phyloP scores from a whole-genome alignment of 768 basidiomycete genomes.

The Suillus subluteus region DNA sequence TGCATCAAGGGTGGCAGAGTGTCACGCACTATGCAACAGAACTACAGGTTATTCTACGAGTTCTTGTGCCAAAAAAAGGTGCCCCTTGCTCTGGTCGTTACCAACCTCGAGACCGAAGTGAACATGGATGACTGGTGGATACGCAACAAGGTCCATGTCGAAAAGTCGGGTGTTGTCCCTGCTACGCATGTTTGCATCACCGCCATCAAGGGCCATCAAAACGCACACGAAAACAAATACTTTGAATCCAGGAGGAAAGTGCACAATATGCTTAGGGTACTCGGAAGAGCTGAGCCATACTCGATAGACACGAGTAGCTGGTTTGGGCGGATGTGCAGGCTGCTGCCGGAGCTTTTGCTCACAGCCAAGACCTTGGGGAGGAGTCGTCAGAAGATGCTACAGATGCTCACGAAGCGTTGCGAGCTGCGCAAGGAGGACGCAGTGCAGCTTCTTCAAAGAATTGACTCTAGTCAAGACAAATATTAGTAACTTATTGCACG shows the following conservation, averaged over 20 bases:
- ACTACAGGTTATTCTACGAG: conserved; percentile 37
- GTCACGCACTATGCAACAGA: conserved; percentile 29
- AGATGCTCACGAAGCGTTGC: conserved; percentile 30
- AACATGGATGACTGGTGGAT: conserved; percentile 41
- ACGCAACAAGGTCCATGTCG: conserved; percentile 27
- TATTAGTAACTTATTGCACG: neutral
- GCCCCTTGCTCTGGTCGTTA: conserved; percentile 35
- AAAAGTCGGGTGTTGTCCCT: conserved; percentile 23
- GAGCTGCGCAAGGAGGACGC: conserved; percentile 23
- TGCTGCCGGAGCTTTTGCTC: neutral
- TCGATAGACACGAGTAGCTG: neutral
- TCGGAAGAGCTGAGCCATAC: neutral
- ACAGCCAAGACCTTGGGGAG: neutral
- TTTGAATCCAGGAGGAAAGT: conserved; percentile 25
- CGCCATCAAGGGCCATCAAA: conserved; percentile 18
- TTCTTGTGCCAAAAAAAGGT: conserved; percentile 37
- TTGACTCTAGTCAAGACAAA: conserved; percentile 7
- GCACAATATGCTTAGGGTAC: conserved; percentile 23
- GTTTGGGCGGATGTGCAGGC: neutral
- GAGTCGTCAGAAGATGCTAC: conserved; percentile 5
- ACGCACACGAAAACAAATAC: conserved; percentile 14
- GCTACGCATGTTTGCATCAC: conserved; percentile 9
- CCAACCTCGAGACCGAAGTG: conserved; percentile 38
- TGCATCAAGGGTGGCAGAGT: conserved; percentile 36
- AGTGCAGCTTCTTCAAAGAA: conserved; percentile 23